Evolutionary conservation across 2,329 filamentous ascomycete genomes (phyloP).

Genomic region (Diaporthe humulicola): DNA sequence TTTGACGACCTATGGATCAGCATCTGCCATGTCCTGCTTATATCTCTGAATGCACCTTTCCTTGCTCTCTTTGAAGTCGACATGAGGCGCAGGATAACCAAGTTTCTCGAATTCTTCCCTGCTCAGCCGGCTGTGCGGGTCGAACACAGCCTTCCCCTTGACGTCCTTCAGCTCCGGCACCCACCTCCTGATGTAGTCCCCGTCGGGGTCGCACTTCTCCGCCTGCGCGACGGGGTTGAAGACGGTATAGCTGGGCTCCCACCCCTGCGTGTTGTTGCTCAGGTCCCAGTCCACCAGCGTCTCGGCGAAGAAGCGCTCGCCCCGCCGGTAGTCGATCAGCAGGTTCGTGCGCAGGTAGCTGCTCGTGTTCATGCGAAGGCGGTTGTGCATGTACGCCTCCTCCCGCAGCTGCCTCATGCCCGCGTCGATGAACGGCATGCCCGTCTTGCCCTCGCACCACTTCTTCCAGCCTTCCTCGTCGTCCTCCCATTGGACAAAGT

Average conservation of each 20-base stretch:
- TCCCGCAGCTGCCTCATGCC: constrained; percentile 73
- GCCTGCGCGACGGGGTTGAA: constrained; percentile 78
- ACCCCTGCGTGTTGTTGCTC: constrained; percentile 74
- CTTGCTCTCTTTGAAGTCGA: constrained; percentile 71
- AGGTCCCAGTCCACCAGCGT: constrained; percentile 73
- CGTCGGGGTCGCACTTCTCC: constrained; percentile 75
- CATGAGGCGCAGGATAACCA: constrained; percentile 73
- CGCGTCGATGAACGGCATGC: constrained; percentile 76
- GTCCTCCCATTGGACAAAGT: constrained; percentile 77
- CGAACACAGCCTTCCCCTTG: constrained; percentile 72
- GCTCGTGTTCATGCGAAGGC: constrained; percentile 74
- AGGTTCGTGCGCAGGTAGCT: constrained; percentile 76
- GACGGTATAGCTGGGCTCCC: constrained; percentile 80
- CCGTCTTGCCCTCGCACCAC: constrained; percentile 73
- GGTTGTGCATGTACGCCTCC: constrained; percentile 76
- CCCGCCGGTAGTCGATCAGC: constrained; percentile 74
- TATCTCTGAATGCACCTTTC: constrained; percentile 72
- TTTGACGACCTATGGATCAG: constrained; percentile 43
- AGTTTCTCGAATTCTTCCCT: constrained; percentile 62
- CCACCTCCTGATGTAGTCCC: constrained; percentile 77
- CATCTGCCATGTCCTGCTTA: constrained; percentile 57
- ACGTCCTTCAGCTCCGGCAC: constrained; percentile 72
- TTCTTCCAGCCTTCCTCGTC: constrained; percentile 67
- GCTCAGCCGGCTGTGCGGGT: constrained; percentile 70
- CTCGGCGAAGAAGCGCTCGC: constrained; percentile 76